Conservation (phyloP, 2,329 filamentous ascomycete species). For the Hymenoscyphus scutula region DNA sequence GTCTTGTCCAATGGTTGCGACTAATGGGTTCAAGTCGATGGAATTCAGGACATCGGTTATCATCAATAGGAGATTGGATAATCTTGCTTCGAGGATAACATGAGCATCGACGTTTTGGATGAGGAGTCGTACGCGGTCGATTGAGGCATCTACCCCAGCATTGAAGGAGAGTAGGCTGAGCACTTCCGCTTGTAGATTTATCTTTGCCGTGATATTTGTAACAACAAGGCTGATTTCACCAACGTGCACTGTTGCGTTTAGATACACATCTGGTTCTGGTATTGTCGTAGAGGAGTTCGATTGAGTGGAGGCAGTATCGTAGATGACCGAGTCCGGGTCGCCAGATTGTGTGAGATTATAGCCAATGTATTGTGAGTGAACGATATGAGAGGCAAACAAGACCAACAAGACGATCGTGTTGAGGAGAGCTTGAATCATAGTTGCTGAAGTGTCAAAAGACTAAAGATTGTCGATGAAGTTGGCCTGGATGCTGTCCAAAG, state of each 20-base stretch:
- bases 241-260: constrained; percentile 57
- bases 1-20: constrained; percentile 53
- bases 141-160: constrained; percentile 57
- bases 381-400: constrained; percentile 15
- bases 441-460: background rate
- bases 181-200: constrained; percentile 59
- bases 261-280: constrained; percentile 55
- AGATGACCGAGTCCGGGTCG: constrained; percentile 49
- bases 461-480: background rate
- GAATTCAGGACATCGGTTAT: constrained; percentile 56
- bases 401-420: constrained; percentile 4
- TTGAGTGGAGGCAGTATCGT: constrained; percentile 52
- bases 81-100: constrained; percentile 57
- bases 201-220: constrained; percentile 57
- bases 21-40: constrained; percentile 59
- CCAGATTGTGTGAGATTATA: constrained; percentile 52
- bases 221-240: constrained; percentile 58
- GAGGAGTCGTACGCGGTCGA: constrained; percentile 53
- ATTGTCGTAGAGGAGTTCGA: constrained; percentile 43
- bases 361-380: constrained; percentile 46
- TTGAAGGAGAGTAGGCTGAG: constrained; percentile 58
- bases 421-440: constrained; percentile 1
- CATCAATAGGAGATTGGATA: constrained; percentile 60
- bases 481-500: background rate
- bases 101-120: constrained; percentile 59